Percentiles rank a stretch among this genome's conserved stretches.
These are phyloP conservation scores for Coniferiporia sulphurascens DNA, from an alignment of 1,284 basidiomycete species.

Conservation along the genomic window DNA sequence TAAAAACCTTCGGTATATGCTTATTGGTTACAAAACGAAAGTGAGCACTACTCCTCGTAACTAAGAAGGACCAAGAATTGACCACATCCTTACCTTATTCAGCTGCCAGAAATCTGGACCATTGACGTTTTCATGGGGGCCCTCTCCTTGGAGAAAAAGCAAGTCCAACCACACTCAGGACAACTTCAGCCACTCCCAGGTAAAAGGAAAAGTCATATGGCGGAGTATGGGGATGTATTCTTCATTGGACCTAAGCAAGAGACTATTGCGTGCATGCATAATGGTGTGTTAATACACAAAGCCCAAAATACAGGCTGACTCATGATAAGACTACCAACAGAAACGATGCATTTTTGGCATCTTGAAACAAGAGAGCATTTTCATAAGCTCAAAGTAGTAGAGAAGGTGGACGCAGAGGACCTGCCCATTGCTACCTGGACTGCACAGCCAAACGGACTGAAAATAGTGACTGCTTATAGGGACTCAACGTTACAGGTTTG, in stretches of 20 bases:
- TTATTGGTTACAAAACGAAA: not conserved
- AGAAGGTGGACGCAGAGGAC: constrained; percentile 8
- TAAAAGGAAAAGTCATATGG: no score
- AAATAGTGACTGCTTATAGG: no score
- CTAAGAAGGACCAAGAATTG: not conserved
- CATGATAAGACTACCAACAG: not conserved
- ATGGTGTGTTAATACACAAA: constrained; percentile 1
- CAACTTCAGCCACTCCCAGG: no score
- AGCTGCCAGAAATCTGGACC: constrained; percentile 15
- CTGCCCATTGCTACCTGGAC: constrained; percentile 8
- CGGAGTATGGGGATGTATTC: constrained; percentile 13
- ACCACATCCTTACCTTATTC: not conserved
- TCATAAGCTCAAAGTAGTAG: not conserved
- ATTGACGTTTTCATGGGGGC: not conserved
- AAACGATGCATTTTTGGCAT: constrained; percentile 12
- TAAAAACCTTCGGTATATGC: no score
- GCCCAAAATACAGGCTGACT: not conserved
- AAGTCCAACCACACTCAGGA: not conserved
- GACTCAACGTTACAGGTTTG: no score
- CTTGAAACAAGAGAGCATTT: not conserved
- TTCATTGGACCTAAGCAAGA: constrained; percentile 10
- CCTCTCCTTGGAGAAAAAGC: constrained; percentile 4
- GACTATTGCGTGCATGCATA: constrained; percentile 7
- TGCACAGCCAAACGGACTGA: not conserved
- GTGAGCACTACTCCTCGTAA: no score